Evolutionary conservation across 78 protist genomes (phyloP).

Genomic region (Isochrysis galbana): DNA sequence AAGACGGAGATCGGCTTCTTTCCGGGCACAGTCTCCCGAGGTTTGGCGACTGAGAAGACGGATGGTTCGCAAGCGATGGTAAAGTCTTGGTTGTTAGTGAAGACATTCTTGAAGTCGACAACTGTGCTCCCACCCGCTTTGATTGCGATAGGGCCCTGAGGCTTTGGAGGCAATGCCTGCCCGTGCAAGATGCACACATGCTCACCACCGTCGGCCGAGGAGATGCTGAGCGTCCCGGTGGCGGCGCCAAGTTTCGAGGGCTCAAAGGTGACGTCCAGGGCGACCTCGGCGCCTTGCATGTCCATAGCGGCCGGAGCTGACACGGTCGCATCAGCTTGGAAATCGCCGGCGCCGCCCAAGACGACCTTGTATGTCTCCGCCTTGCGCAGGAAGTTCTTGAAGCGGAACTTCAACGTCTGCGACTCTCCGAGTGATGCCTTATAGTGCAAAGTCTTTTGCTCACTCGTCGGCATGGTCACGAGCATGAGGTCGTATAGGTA

Average conservation of each 20-base stretch:
- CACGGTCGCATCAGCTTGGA: conserved; percentile 5
- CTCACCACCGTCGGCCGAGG: conserved; percentile 68
- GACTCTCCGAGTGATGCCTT: conserved; percentile 42
- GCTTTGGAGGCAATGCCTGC: conserved; percentile 59
- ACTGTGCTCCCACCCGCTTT: not conserved
- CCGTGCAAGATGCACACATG: conserved; percentile 61
- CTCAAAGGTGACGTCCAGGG: conserved; percentile 67
- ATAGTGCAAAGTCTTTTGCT: conserved; percentile 37
- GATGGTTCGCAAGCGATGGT: conserved; percentile 42
- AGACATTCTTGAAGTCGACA: conserved; percentile 64
- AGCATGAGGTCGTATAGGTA: conserved; percentile 53
- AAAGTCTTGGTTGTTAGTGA: conserved; percentile 36
- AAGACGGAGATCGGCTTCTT: conserved; percentile 1
- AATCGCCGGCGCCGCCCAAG: not conserved
- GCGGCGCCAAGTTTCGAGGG: conserved; percentile 63
- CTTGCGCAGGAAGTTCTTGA: not conserved
- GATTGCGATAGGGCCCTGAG: conserved; percentile 76
- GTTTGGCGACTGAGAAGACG: conserved; percentile 48
- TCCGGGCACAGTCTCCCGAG: conserved; percentile 33
- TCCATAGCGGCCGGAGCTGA: conserved; percentile 35
- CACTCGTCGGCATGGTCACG: conserved; percentile 26
- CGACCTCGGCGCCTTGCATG: not conserved
- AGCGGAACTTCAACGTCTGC: conserved; percentile 54
- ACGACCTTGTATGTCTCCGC: conserved; percentile 21
- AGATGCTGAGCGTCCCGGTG: conserved; percentile 33